Base-by-base conservation (phyloP, 2,329 filamentous ascomycete species). In the Penicillium sp. region DNA sequence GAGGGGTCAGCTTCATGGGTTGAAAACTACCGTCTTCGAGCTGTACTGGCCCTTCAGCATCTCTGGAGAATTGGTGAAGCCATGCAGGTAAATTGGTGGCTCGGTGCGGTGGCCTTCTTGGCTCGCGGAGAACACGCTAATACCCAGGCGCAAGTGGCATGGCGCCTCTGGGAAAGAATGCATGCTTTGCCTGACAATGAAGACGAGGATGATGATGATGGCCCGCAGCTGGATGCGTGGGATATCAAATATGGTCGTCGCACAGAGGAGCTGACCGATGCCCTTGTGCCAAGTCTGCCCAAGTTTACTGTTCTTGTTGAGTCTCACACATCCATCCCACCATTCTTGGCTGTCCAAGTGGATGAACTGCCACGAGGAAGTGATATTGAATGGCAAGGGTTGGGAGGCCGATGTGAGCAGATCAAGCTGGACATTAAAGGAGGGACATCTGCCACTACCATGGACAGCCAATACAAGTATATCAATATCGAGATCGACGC, bases 351-450 rank as follows among this genome's bases (percentile, higher is more conserved):
- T 0, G 88, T 86, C 1, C 86, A 94, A 68, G 89, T 97, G 1
- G 82, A 87, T 43, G 84, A 87, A 63, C 80, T 99, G 13, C 94
- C 94, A 1, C 84, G 90, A 21, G 80, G 78, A 17, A 88, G 89
- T 29, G 81, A 81, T 38, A 85, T 97, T 12, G 94, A 99, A 77
- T 99, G 93, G 93, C 88, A 90, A 65, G 87, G 88, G 57, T 70
- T 85, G 3, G 89, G 90, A 0, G 73, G 89, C 7, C 73, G 75
- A 13, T 73, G 74, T 29, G 58, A 75, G 17, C 62, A 66, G 21
- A 48, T 74, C 50, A 63, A 58, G 12, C 42, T 74, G 23, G 57
- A 62, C 25, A 53, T 49, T 23, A 55, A 62, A 56, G 62, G 57
- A 21, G 64, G 61, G 41, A 62, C 61, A 17, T 62, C 64, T 8